A percentile compares a stretch with the other conserved stretches of the same genome.
Evolutionary conservation across 1,284 basidiomycete species (phyloP).

Genomic region (Laetiporus sulphureus): DNA sequence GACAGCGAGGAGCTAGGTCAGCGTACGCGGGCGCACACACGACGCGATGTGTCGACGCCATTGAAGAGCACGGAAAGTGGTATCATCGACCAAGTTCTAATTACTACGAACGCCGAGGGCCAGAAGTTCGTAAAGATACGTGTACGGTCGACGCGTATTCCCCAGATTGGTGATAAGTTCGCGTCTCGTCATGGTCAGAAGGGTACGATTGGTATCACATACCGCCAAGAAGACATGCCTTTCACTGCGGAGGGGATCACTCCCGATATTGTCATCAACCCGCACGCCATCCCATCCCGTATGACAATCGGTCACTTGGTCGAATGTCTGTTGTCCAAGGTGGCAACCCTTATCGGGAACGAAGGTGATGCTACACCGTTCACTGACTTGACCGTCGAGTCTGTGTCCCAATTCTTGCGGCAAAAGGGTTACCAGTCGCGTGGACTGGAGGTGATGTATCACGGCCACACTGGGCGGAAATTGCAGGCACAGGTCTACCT

Average conservation of each 20-base stretch:
- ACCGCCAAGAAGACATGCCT: slow-evolving; percentile 99
- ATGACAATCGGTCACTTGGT: slow-evolving; percentile 99
- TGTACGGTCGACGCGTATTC: slow-evolving; percentile 91
- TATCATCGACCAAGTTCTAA: slow-evolving; percentile 95
- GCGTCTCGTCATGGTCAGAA: slow-evolving; percentile 99
- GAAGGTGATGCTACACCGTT: slow-evolving; percentile 99
- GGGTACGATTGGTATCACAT: slow-evolving; percentile 98
- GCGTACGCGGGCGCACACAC: slow-evolving; percentile 84
- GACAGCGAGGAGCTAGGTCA: slow-evolving; percentile 98
- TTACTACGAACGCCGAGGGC: slow-evolving; percentile 94
- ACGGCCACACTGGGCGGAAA: slow-evolving; percentile 96
- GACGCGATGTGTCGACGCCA: slow-evolving; percentile 94
- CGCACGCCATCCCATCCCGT: slow-evolving; percentile 98
- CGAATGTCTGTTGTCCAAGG: slow-evolving; percentile 95
- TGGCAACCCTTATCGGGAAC: slow-evolving; percentile 92
- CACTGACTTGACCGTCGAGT: slow-evolving; percentile 96
- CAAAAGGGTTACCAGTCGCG: slow-evolving; percentile 92
- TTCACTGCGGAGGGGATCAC: slow-evolving; percentile 96
- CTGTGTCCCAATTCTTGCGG: slow-evolving; percentile 79
- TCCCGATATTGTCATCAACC: slow-evolving; percentile 98
- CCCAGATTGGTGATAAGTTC: slow-evolving; percentile 99
- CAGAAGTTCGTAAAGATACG: slow-evolving; percentile 99
- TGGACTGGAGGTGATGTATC: slow-evolving; percentile 97
- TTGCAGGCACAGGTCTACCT: slow-evolving; percentile 97
- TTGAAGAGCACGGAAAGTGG: slow-evolving; percentile 98